phyloP scores from a whole-genome alignment of 192 early-diverging fungal species.

The Phycomyces blakesleeanus region DNA sequence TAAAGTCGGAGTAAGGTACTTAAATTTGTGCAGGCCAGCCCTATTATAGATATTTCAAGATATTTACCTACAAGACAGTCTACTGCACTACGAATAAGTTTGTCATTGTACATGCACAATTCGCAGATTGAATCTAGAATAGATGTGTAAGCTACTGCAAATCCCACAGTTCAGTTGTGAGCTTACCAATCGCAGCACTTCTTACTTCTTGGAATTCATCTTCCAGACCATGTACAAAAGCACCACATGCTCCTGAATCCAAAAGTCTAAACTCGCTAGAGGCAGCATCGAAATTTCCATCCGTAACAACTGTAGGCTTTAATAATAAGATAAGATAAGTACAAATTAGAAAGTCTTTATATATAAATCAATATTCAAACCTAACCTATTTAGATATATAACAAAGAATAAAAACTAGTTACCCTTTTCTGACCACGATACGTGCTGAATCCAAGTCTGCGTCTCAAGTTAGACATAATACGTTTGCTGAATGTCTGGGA shows the following conservation, averaged over 20 bases:
- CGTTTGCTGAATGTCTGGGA: slow-evolving; percentile 78
- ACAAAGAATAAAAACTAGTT: too few species aligned
- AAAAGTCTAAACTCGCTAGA: slow-evolving; percentile 65
- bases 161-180: too few species aligned
- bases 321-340: not conserved
- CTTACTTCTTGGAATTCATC: slow-evolving; percentile 92
- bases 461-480: slow-evolving; percentile 65
- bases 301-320: slow-evolving; percentile 29
- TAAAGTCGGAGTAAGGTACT: not conserved
- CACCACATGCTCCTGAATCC: slow-evolving; percentile 84
- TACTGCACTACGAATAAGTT: slow-evolving; percentile 70
- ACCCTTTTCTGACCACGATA: not conserved
- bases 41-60: too few species aligned
- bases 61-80: slow-evolving; percentile 75
- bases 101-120: slow-evolving; percentile 63
- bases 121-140: slow-evolving; percentile 73
- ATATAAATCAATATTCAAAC: not conserved
- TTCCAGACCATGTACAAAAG: slow-evolving; percentile 94
- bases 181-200: slow-evolving; percentile 75
- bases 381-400: too few species aligned
- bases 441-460: slow-evolving; percentile 10
- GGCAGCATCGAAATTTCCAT: slow-evolving; percentile 66
- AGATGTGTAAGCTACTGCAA: slow-evolving; percentile 1
- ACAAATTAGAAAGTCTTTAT: not conserved
- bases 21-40: too few species aligned